Evolutionary conservation across 2,329 filamentous ascomycete species (phyloP), one percentile per base, ranked within the genome.

Genomic region (Nemania diffusa): DNA sequence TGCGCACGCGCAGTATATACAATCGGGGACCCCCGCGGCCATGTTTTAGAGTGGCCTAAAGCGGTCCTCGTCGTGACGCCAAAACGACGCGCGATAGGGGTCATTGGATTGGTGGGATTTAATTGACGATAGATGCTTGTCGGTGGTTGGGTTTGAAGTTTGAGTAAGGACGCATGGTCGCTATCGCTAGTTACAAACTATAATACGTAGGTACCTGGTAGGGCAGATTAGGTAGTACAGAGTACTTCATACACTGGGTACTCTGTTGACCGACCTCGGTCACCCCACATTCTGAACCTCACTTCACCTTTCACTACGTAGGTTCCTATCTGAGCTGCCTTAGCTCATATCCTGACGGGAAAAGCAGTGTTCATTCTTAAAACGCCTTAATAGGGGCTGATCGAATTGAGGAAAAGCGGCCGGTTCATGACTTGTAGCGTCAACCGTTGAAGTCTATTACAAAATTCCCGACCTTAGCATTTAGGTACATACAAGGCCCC

Each of bases 241-340:
- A n/a, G n/a, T n/a, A n/a, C n/a, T n/a, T n/a, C n/a, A n/a, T n/a
- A n/a, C n/a, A n/a, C n/a, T n/a, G n/a, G n/a, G 20, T 51, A 27
- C 44, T 37, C 34, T 24, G 17, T 32, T 11, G 51, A 34, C 63
- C 57, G 57, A 62, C 34, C 44, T 53, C 57, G 63, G 57, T 44
- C 57, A 57, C 63, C 63, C 50, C 50, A 52, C 50, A 52, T 52
- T 20, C 5, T 52, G 50, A 52, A 52, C 50, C 17, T 52, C 50
- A 32, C 17, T 32, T 32, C 9, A 5, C 44, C 5, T 50, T 8
- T 26, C 20, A 5, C 27, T 50, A 50, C 27, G 22, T 50, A 50
- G 3, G 22, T 46, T 46, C 1, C 20, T 46, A 40, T 9, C 34
- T n/a, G n/a, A n/a, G n/a, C n/a, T n/a, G n/a, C n/a, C 24, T 22